Evolutionary conservation across 192 early-diverging fungal genomes (phyloP), one percentile per base, ranked within the genome.

Genomic region (Pilobolus umbonatus): DNA sequence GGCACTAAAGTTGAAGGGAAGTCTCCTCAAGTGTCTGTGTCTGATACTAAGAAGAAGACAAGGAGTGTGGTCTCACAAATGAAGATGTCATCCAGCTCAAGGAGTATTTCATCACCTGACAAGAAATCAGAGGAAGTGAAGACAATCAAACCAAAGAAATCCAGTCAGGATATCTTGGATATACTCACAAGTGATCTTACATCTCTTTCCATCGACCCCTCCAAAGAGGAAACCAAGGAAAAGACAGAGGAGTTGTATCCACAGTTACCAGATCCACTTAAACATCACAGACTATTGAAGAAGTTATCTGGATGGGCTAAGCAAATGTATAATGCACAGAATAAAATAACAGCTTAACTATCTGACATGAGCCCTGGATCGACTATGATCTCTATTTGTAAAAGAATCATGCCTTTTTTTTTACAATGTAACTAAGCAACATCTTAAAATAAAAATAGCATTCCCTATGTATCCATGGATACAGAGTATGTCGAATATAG

Each of bases 161-260:
- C 11, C 5, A 53, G 31, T 35, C 32, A 53, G 19, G 32, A 53
- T 53, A 21, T 53, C 51, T 53, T 53, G 51, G 51, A 53, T 35
- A 30, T 53, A n/a, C 36, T 53, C 21, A 32, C 36, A 17, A 53
- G 51, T 35, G 51, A 53, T 12, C 15, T 53, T 21, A 24, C 51
- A 11, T 30, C 19, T 34, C 36, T 53, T 11, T 3, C 19, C 11
- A 22, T 53, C 24, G 32, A 53, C n/a, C 32, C 32, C 21, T 14
- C 10, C 5, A 24, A 46, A 25, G 38, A 40, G n/a, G 11, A 40
- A 40, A 7, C 38, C n/a, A 15, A 10, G 5, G 17, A 43, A 6
- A 43, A 43, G n/a, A 43, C 24, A n/a, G 47, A 31, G 1, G 1
- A 11, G 31, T 53, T 11, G 32, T 35, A 21, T 32, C 51, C 36